Evolutionary conservation across 495 filamentous ascomycete species (phyloP), one percentile per base, ranked within the genome.

Genomic region (Penicillium canariense): DNA sequence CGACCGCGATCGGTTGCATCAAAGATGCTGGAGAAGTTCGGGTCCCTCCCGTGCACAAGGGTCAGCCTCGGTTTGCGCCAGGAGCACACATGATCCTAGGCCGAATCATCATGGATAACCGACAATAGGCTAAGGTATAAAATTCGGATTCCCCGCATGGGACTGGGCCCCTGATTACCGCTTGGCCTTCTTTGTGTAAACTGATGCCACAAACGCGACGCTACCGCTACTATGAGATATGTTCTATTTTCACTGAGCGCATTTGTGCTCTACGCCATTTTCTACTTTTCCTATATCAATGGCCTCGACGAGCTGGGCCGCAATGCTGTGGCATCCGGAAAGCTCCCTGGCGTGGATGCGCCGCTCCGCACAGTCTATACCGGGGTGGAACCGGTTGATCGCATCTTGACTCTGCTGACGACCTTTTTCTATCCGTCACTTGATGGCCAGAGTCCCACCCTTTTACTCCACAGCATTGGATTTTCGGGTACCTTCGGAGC

Each of bases 401-500:
- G 60, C 3, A 67, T 79, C 4, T 59, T 85, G 22, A 61, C 74
- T 3, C 44, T 74, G 8, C 48, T 86, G 55, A 74, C 76, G 1
- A 63, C 66, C 5, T 83, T 86, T 60, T 86, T 86, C 69, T 80
- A 77, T 52, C 71, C 80, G 5, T 52, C 74, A 1, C 61, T 83
- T n/a, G 79, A 84, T 55, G 79, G 80, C 7, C 69, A 68, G 25
- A 65, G 72, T 35, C 74, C 76, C 4, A 67, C 68, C 3, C 63
- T 77, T 9, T 61, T 68, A 3, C 59, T 84, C 1, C 77, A 79
- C 56, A 70, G 76, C 7, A 67, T 80, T 35, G 74, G 70, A 38
- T 77, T 83, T 28, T 73, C 78, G 25, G 79, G 76, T 1, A 81
- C 85, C 23, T 78, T 83, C 52, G 75, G 74, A 11, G 77, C 80